A percentile compares a stretch with the other conserved stretches of the same genome.
phyloP scores from a whole-genome alignment of 106 monocot genomes.

The Dendrobium officinale region DNA sequence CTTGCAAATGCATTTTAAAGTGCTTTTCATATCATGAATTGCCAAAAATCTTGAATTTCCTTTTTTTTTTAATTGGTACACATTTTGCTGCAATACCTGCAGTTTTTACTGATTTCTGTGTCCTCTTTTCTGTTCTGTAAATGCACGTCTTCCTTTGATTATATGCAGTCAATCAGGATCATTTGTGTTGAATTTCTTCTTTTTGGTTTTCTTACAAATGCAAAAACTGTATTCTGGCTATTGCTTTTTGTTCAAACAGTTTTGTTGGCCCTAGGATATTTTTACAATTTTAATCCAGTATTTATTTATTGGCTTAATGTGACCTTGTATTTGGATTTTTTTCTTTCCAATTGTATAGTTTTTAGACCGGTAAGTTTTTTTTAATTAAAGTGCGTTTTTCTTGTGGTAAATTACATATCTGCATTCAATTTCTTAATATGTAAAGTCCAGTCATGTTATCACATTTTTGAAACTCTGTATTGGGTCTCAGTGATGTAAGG shows the following conservation, averaged over 20 bases:
- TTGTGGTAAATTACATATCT: neutral
- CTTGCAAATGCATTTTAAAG: neutral
- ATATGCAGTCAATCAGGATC: too few relatives aligned
- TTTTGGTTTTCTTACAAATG: too few relatives aligned
- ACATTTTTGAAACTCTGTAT: too few relatives aligned
- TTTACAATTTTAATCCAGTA: neutral
- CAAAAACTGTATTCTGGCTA: too few relatives aligned
- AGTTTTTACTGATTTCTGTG: too few relatives aligned
- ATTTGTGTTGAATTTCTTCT: too few relatives aligned
- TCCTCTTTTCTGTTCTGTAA: too few relatives aligned
- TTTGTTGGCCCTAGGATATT: neutral
- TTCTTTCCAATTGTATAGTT: neutral
- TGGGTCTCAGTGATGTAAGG: neutral
- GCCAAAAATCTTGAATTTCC: too few relatives aligned
- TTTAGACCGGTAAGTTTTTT: neutral
- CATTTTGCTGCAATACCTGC: too few relatives aligned
- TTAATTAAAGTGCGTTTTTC: neutral
- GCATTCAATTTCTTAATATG: neutral
- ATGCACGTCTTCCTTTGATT: too few relatives aligned
- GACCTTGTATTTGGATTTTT: neutral
- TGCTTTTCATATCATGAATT: too few relatives aligned
- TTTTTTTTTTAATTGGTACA: too few relatives aligned
- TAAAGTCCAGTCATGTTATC: neutral
- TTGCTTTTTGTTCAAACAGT: neutral
- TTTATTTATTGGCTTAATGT: neutral